phyloP scores from a whole-genome alignment of 2,329 filamentous ascomycete genomes.

The Coniochaeta sp. region DNA sequence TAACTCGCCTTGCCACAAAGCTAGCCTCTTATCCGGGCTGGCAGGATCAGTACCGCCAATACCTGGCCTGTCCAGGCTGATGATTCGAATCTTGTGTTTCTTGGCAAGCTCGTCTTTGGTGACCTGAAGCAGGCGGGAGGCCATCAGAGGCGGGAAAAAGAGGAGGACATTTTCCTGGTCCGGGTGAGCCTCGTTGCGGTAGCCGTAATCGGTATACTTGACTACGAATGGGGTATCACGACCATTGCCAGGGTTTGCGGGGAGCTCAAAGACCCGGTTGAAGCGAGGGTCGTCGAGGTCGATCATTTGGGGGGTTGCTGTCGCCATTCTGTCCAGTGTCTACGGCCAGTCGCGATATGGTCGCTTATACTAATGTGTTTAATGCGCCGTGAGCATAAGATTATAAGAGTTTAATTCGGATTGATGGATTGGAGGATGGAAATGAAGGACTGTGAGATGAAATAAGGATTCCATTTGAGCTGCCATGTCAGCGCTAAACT shows the following conservation, averaged over 20 bases:
- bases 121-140: slow-evolving; percentile 20
- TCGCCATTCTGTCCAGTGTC: not conserved
- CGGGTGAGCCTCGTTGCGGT: slow-evolving; percentile 16
- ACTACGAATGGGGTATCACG: slow-evolving; percentile 10
- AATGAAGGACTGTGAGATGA: no score
- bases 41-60: slow-evolving; percentile 25
- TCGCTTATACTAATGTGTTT: no score
- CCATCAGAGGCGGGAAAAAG: slow-evolving; percentile 20
- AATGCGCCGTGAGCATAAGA: no score
- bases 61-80: slow-evolving; percentile 25
- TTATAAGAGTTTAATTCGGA: no score
- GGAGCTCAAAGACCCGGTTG: slow-evolving; percentile 15
- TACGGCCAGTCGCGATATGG: no score
- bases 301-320: not conserved
- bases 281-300: slow-evolving; percentile 17
- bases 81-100: slow-evolving; percentile 22
- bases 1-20: slow-evolving; percentile 9
- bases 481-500: no score
- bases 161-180: slow-evolving; percentile 20
- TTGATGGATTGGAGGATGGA: no score
- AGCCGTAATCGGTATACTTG: slow-evolving; percentile 23
- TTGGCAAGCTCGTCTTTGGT: slow-evolving; percentile 25
- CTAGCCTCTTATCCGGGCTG: slow-evolving; percentile 12
- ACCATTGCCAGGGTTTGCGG: slow-evolving; percentile 10
- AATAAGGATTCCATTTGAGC: no score